A percentile compares a stretch with the other conserved stretches of the same genome.
Evolutionary conservation across 108 stramenopile species (phyloP).

Genomic region (Cyclostephanos invisitatus): DNA sequence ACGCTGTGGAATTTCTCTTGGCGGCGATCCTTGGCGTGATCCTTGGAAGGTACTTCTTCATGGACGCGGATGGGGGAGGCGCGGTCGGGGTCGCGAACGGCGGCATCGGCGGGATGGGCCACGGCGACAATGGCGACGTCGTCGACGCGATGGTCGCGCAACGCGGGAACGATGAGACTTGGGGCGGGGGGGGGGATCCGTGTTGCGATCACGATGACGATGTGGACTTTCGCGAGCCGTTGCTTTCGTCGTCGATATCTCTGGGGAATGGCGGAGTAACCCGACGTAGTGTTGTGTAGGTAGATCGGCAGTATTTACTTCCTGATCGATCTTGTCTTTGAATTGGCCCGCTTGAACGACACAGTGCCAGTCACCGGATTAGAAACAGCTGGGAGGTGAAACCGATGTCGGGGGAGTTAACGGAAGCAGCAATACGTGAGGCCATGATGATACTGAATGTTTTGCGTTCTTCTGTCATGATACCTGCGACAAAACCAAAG

Average conservation of each 20-base stretch:
- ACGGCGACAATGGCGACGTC: constrained; percentile 8
- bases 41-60: constrained; percentile 30
- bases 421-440: no score
- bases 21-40: constrained; percentile 35
- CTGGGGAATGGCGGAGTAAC: constrained; percentile 2
- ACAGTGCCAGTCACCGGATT: not conserved
- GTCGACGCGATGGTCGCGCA: not conserved
- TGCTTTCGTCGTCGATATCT: constrained; percentile 6
- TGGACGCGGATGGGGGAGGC: constrained; percentile 25
- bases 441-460: no score
- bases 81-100: constrained; percentile 1
- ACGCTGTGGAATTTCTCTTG: constrained; percentile 37
- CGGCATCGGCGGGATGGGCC: not conserved
- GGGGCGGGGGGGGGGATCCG: constrained; percentile 36
- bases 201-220: constrained; percentile 45
- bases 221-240: constrained; percentile 4
- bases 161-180: constrained; percentile 18
- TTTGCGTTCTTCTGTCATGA: no score
- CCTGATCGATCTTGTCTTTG: no score
- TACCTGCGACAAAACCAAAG: no score
- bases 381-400: no score
- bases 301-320: not conserved
- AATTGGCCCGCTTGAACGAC: not conserved
- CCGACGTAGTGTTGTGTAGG: constrained; percentile 1
- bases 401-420: no score